Base-by-base conservation (phyloP, 352 stramenopile genomes). In the Phytophthora capsici region DNA sequence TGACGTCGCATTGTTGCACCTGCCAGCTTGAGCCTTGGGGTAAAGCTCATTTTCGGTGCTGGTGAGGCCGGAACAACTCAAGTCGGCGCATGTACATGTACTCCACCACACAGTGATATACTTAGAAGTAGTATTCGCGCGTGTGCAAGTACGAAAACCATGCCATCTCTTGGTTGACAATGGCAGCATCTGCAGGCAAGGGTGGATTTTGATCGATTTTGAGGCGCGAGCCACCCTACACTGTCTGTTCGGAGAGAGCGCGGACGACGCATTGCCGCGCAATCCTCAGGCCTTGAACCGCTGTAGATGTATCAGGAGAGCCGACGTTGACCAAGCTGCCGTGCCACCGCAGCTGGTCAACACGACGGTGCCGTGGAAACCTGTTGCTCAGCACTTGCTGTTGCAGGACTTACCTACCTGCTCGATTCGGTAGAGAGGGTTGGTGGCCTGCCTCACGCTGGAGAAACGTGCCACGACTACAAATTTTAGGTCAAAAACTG, bases 151-250 rank as follows among this genome's bases (percentile, higher is more conserved):
- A 14, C 28, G 28, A 34, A 34, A 8, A 34, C 28, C 28, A 34
- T 4, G 28, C 28, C 28, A 34, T 34, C 28, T 34, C 28, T 32
- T 34, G 9, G 9, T 13, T 34, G 28, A 34, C 28, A 34, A 14
- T 34, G 28, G 28, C 28, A 34, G 28, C 28, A n/a, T 14, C 14
- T 22, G 22, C 12, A 26, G 10, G 38, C 17, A 23, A 16, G 10
- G n/a, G 49, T 46, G 49, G 49, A 57, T 57, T 57, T 57, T 34
- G 20, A 45, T 57, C 49, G 32, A 16, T 45, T 38, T 44, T 46
- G 36, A 26, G 19, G 14, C 13, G 3, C 9, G 8, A 12, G 20
- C 34, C 26, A 14, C 8, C 14, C 13, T 14, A 41, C 40, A 26
- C 12, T 49, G 23, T 41, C 36, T n/a, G 17, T 10, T 30, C 28